Evolutionary conservation across 768 basidiomycete species (phyloP), one percentile per base, ranked within the genome.

Genomic region (Suillus spraguei): DNA sequence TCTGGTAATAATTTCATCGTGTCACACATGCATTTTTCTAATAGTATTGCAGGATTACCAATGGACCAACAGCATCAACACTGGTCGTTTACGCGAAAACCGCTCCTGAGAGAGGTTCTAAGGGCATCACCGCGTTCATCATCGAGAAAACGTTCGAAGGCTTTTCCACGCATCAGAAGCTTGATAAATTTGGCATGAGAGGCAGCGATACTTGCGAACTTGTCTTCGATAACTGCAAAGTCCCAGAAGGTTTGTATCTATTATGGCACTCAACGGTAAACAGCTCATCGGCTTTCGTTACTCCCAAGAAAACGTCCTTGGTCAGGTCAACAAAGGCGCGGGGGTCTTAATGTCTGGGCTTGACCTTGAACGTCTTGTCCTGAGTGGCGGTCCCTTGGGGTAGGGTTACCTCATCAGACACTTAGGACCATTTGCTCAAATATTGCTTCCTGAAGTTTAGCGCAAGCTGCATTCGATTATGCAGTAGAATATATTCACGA

Each of bases 131-230:
- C 0, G 86, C 95, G 0, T 97, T 97, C 75, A 87, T 97, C 66
- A 81, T 98, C 65, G 94, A 97, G 78, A 89, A 85, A 52, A 87
- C 78, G 8, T 94, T 91, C 73, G 75, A 83, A 49, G 96, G 94
- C 1, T 96, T 96, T 76, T 94, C 93, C 7, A 91, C 93, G 0
- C 90, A 91, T 67, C 92, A 90, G 64, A 95, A 96, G 69, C 81
- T 98, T 24, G 96, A 98, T 75, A 98, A 98, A 74, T 88, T 97
- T 71, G 96, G 96, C 1, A 98, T 98, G 96, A 81, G 96, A 68
- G 96, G 96, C 44, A 94, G 92, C 64, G 95, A 97, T 69, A 98
- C 96, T 3, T 94, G 94, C 66, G 96, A 98, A 72, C 79, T 97
- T 28, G 87, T 96, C 22, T 97, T 98, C 64, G 93, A 97, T 67